phyloP scores from a whole-genome alignment of 1,139 yeast species.

The Debaryomyces fabryi region DNA sequence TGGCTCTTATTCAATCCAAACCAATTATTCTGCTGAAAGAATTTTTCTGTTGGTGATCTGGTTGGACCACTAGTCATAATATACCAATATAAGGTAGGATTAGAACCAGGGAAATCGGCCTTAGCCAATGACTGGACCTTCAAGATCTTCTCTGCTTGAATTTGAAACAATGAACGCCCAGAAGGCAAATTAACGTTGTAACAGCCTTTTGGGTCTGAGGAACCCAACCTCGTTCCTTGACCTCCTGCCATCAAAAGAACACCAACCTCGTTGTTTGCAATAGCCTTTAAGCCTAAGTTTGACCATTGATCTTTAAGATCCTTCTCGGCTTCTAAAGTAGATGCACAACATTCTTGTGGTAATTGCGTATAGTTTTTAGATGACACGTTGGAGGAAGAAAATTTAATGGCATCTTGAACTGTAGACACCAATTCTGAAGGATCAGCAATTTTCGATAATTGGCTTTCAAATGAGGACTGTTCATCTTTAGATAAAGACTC shows the following conservation, averaged over 20 bases:
- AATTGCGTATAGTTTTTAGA: constrained; percentile 51
- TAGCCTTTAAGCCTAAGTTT: constrained; percentile 65
- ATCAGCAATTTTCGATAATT: constrained; percentile 43
- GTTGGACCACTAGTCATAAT: constrained; percentile 97
- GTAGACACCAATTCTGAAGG: constrained; percentile 45
- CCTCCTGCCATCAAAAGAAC: constrained; percentile 97
- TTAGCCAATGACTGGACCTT: constrained; percentile 64
- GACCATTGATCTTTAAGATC: constrained; percentile 50
- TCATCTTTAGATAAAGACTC: constrained; percentile 34
- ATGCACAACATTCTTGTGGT: constrained; percentile 52
- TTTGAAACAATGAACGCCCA: constrained; percentile 78
- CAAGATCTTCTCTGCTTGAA: constrained; percentile 85
- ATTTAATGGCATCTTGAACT: constrained; percentile 51
- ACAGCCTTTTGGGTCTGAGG: constrained; percentile 91
- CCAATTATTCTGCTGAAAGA: constrained; percentile 59
- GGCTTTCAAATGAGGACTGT: constrained; percentile 34
- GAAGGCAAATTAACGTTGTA: constrained; percentile 87
- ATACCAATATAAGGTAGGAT: constrained; percentile 70
- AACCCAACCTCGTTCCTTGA: constrained; percentile 94
- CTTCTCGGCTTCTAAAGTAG: constrained; percentile 44
- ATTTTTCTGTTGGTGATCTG: constrained; percentile 70
- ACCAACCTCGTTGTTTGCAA: constrained; percentile 75
- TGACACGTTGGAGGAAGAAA: constrained; percentile 37
- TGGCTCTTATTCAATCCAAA: constrained; percentile 70
- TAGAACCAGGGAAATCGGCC: constrained; percentile 25